Evolutionary conservation across 108 stramenopile genomes (phyloP).

Genomic region (Cyclotella kingstonii): DNA sequence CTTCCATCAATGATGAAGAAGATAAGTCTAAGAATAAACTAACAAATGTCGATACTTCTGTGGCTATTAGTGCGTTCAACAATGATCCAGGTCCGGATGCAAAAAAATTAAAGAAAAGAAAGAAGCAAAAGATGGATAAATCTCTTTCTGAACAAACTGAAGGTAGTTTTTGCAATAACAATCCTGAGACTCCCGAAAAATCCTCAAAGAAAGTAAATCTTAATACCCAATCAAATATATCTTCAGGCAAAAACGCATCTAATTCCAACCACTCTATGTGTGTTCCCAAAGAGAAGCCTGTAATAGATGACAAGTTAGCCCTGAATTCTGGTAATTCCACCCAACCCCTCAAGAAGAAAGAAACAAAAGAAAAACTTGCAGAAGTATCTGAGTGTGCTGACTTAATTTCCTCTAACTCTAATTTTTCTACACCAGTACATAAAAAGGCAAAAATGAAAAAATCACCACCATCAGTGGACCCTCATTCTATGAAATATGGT

Average conservation of each 20-base stretch:
- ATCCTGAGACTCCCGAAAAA: not conserved
- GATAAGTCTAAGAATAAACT: not conserved
- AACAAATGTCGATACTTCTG: no score
- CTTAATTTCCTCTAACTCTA: no score
- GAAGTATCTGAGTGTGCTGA: no score
- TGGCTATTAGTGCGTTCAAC: no score
- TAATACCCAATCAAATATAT: not conserved
- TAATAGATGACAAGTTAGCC: no score
- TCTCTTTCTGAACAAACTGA: not conserved
- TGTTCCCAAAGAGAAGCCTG: no score
- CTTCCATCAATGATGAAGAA: conserved; percentile 3
- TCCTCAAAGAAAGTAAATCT: not conserved
- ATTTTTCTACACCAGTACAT: not conserved
- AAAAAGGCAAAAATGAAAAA: conserved; percentile 51
- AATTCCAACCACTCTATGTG: no score
- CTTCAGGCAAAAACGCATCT: not conserved
- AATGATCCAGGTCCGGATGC: no score
- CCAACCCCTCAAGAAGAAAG: no score
- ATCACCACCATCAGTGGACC: conserved; percentile 33
- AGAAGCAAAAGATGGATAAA: conserved; percentile 2
- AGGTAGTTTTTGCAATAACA: not conserved
- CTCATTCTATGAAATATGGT: conserved; percentile 22
- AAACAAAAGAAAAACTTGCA: no score
- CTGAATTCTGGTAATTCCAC: no score
- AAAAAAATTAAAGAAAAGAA: conserved; percentile 13